A percentile compares a stretch with the other conserved stretches of the same genome.
phyloP scores from a whole-genome alignment of 129 eudicot species.

The carrot (Daucus carota) region DNA sequence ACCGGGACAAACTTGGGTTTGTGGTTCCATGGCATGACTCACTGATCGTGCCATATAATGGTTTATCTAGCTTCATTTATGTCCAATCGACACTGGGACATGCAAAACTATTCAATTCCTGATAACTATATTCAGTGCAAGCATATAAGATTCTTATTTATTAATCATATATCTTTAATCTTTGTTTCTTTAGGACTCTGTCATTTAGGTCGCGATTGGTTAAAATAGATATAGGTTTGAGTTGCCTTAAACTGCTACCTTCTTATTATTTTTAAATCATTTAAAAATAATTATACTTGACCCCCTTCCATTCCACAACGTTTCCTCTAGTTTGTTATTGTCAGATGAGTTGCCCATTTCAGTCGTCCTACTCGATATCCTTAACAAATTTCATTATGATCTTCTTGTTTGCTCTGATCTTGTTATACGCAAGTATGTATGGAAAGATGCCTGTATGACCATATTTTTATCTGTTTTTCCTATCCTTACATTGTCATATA shows the following conservation, averaged over 20 bases:
- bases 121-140: background rate
- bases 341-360: background rate
- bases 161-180: background rate
- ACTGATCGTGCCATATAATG: background rate
- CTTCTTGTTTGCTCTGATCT: background rate
- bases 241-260: background rate
- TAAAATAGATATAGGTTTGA: background rate
- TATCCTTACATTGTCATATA: background rate
- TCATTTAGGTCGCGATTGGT: background rate
- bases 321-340: background rate
- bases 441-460: background rate
- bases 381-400: background rate
- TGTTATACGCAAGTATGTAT: background rate
- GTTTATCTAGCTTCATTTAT: background rate
- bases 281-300: background rate
- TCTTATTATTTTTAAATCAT: too few relatives aligned
- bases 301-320: background rate
- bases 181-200: background rate
- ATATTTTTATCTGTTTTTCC: slow-evolving; percentile 7
- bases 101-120: background rate
- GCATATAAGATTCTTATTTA: background rate
- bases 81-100: background rate
- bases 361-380: background rate
- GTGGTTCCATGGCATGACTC: background rate
- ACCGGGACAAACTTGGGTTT: background rate